These are phyloP conservation scores for Knufia fluminis DNA, from an alignment of 2,329 filamentous ascomycete genomes.

Conservation along the genomic window DNA sequence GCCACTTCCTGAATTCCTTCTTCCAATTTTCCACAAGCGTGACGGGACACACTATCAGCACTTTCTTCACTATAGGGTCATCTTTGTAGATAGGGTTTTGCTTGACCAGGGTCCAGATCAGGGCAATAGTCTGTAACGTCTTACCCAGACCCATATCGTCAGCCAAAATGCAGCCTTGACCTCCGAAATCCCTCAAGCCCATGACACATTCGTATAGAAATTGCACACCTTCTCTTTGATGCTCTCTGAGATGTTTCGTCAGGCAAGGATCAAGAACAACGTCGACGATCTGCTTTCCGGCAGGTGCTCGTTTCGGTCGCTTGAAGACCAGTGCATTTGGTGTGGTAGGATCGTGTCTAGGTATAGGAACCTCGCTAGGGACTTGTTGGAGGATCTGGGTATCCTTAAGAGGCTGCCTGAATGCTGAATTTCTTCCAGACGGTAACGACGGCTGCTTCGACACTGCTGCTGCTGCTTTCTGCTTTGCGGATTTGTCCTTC, in stretches of 20 bases:
- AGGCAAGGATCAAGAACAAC: slow-evolving; percentile 63
- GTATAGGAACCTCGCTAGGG: slow-evolving; percentile 40
- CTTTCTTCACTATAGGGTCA: slow-evolving; percentile 58
- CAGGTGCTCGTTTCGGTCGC: slow-evolving; percentile 45
- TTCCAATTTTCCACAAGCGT: slow-evolving; percentile 65
- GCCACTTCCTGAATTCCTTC: slow-evolving; percentile 64
- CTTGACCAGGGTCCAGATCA: slow-evolving; percentile 64
- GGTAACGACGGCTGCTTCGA: slow-evolving; percentile 28
- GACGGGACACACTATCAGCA: slow-evolving; percentile 63
- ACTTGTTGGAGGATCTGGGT: slow-evolving; percentile 42
- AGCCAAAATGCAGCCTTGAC: slow-evolving; percentile 61
- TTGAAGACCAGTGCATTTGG: slow-evolving; percentile 59
- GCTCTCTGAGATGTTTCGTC: slow-evolving; percentile 52
- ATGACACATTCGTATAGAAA: slow-evolving; percentile 70
- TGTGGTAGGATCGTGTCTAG: slow-evolving; percentile 56
- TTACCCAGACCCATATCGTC: slow-evolving; percentile 72
- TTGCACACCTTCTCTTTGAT: slow-evolving; percentile 60
- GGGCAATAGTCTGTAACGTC: slow-evolving; percentile 61
- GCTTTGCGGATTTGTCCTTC: slow-evolving; percentile 26
- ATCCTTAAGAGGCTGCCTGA: slow-evolving; percentile 54
- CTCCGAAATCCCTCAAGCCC: slow-evolving; percentile 57
- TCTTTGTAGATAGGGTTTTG: slow-evolving; percentile 53
- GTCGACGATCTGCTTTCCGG: slow-evolving; percentile 59
- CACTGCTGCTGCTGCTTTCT: slow-evolving; percentile 30
- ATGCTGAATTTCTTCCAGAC: slow-evolving; percentile 29